A percentile compares a stretch with the other conserved stretches of the same genome.
Evolutionary conservation across 2,329 filamentous ascomycete genomes (phyloP).

Genomic region (Colletotrichum simmondsii): DNA sequence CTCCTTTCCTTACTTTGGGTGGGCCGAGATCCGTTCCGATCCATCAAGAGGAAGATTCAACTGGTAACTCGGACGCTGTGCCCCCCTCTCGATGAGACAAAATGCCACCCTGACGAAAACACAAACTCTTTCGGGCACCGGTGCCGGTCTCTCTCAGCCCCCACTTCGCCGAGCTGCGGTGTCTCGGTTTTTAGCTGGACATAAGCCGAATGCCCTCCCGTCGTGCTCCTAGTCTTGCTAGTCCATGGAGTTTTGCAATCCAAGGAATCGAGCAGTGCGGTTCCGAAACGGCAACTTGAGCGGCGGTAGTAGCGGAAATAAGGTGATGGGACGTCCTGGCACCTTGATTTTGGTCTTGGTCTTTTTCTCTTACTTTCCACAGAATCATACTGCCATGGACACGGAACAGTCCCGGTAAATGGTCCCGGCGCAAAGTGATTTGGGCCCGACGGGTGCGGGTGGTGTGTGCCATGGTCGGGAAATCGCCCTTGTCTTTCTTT

Average conservation of each 20-base stretch:
- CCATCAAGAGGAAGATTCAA: neutral
- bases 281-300: neutral
- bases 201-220: neutral
- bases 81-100: conserved; percentile 17
- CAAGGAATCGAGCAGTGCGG: neutral
- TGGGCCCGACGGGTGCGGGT: too few relatives aligned
- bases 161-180: conserved; percentile 8
- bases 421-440: too few relatives aligned
- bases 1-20: neutral
- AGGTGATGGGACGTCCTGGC: neutral
- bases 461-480: neutral
- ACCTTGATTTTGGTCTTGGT: neutral
- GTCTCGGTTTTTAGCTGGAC: neutral
- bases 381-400: too few relatives aligned
- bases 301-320: conserved; percentile 5
- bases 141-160: neutral
- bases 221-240: neutral
- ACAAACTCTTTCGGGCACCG: neutral
- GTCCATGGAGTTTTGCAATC: too few relatives aligned
- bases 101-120: neutral
- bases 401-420: neutral
- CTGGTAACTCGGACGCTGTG: conserved; percentile 1
- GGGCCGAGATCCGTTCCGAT: conserved; percentile 20
- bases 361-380: neutral
- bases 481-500: neutral